Base-by-base conservation (phyloP, 768 basidiomycete species). In the Podaxis sp. region DNA sequence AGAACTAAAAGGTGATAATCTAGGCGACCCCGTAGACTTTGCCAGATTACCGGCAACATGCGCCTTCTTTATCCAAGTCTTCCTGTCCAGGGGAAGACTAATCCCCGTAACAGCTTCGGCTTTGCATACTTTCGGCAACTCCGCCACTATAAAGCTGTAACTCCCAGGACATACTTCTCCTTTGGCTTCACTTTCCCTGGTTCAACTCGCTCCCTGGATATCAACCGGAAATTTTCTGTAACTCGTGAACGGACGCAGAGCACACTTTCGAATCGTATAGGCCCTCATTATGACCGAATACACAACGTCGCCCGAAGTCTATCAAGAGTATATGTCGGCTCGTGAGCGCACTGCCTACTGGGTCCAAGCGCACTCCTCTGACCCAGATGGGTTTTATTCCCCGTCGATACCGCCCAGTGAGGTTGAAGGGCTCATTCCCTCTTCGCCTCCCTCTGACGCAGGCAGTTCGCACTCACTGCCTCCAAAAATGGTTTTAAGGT, bases 401-500 rank as follows among this genome's bases (percentile, higher is more conserved):
- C 88, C 88, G 17, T 86, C 86, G 43, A 74, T 77, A 24, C 81
- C 85, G 3, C 87, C 85, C 4, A 79, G 84, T 40, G 78, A 74
- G 37, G 70, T 86, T 36, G 72, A 81, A 43, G 81, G 77, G n/a
- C 68, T 73, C 61, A 66, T 76, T 19, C 75, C 76, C 13, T 73
- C 77, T 22, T 75, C 79, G 17, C 79, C 81, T 4, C 73, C 77
- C 36, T 84, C 82, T 38, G 81, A 81, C 46, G 79, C 76, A 2
- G 81, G 75, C 62, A 85, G 82, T 69, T 75, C 80, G 8, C 74
- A 76, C 65, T 85, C 83, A 7, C 67, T 85, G 11, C 90, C 90
- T 1, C 90, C 90, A 3, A 85, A 82, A 67, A 90, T 92, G 87
- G 74, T 91, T 63, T 74, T 91, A 67, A 83, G 83, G 59, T 92